Conservation (phyloP, 2,329 filamentous ascomycete genomes). For the Venturia aucupariae region DNA sequence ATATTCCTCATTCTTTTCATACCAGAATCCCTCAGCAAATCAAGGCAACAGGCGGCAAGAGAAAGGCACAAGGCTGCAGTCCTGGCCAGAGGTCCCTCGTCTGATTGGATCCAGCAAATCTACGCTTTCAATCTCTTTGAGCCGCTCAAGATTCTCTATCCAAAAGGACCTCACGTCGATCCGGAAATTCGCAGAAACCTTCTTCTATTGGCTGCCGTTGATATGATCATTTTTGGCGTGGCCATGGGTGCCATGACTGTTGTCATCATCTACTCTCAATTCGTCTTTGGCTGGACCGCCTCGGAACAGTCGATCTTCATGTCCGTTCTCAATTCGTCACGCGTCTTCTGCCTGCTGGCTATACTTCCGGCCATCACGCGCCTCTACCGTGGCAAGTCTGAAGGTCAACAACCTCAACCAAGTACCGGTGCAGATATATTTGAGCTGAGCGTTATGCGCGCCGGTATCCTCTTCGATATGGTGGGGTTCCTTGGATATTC, state of each 20-base stretch:
- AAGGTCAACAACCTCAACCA: conserved; percentile 22
- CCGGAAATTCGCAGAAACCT: conserved; percentile 65
- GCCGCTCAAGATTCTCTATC: conserved; percentile 70
- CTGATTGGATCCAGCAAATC: conserved; percentile 36
- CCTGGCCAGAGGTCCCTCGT: conserved; percentile 26
- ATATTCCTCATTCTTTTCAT: conserved; percentile 60
- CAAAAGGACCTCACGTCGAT: conserved; percentile 55
- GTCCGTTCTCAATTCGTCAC: conserved; percentile 65
- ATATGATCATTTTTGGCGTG: conserved; percentile 72
- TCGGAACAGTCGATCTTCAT: conserved; percentile 74
- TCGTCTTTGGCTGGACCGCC: conserved; percentile 72
- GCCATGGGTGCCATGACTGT: conserved; percentile 76
- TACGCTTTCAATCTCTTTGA: conserved; percentile 56
- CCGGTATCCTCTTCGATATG: conserved; percentile 66
- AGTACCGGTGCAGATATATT: conserved; percentile 61
- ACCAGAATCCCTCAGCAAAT: conserved; percentile 75
- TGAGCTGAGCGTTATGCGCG: conserved; percentile 68
- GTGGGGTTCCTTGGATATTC: conserved; percentile 69
- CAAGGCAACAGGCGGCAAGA: conserved; percentile 59
- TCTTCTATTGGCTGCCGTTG: conserved; percentile 68
- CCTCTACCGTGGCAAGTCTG: conserved; percentile 52
- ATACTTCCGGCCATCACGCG: conserved; percentile 71
- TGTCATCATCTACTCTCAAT: conserved; percentile 73
- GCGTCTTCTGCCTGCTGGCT: conserved; percentile 66
- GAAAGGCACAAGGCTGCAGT: conserved; percentile 51